These are phyloP conservation scores for Vitis hybrid DNA, from an alignment of 177 flowering plant genomes.

Conservation along the genomic window DNA sequence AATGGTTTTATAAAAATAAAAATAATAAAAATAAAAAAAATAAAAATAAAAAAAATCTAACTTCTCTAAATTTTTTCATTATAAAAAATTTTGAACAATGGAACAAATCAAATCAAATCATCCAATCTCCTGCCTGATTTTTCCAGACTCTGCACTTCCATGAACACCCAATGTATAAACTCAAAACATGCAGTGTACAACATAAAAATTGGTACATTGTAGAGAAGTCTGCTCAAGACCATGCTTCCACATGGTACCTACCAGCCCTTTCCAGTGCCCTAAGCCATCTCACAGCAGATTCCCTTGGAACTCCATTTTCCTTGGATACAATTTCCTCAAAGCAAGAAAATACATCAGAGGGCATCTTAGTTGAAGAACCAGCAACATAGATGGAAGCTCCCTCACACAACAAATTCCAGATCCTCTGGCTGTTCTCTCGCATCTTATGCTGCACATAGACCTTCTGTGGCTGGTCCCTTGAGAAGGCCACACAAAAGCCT, in stretches of 20 bases:
- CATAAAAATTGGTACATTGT: too few relatives aligned
- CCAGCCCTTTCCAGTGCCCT: conserved; percentile 72
- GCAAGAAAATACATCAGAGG: conserved; percentile 65
- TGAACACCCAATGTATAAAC: too few relatives aligned
- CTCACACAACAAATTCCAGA: conserved; percentile 63
- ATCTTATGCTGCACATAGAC: conserved; percentile 93
- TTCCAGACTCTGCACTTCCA: too few relatives aligned
- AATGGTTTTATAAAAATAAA: too few relatives aligned
- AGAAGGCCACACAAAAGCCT: conserved; percentile 88
- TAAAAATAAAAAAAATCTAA: too few relatives aligned
- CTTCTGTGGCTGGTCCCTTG: conserved; percentile 84
- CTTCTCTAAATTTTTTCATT: too few relatives aligned
- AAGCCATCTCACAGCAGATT: conserved; percentile 60
- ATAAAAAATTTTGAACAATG: too few relatives aligned
- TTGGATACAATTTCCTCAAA: conserved; percentile 70
- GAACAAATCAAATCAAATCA: too few relatives aligned
- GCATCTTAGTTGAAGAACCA: conserved; percentile 95
- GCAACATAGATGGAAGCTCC: conserved; percentile 89
- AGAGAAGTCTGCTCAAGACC: conserved; percentile 51
- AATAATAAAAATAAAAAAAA: too few relatives aligned
- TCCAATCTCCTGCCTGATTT: too few relatives aligned
- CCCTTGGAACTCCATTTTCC: conserved; percentile 65
- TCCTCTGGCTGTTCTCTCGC: conserved; percentile 53
- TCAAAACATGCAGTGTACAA: too few relatives aligned
- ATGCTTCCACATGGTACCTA: conserved; percentile 86